Percentiles rank a stretch among this genome's conserved stretches.
Evolutionary conservation across 2,329 filamentous ascomycete genomes (phyloP).

Genomic region (Dactylonectria estremocensis): DNA sequence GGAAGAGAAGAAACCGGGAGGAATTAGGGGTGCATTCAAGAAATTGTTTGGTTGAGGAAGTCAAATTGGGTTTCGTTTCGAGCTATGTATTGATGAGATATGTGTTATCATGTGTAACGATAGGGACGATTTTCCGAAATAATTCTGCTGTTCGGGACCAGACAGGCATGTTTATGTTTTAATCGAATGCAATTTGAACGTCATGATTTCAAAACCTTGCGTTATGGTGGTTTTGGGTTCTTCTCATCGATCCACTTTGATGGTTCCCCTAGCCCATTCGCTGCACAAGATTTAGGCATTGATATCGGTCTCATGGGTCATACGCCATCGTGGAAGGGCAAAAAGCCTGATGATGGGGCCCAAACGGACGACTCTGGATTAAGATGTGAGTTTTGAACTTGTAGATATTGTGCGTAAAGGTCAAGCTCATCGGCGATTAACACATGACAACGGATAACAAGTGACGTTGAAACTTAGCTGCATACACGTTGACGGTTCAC

Average conservation of each 20-base stretch:
- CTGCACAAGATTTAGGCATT: not conserved
- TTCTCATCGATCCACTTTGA: not conserved
- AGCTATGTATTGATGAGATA: slow-evolving; percentile 43
- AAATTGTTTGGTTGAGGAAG: slow-evolving; percentile 47
- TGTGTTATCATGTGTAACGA: slow-evolving; percentile 46
- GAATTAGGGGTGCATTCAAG: slow-evolving; percentile 52
- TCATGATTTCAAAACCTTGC: slow-evolving; percentile 14
- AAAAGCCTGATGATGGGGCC: not conserved
- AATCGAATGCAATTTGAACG: slow-evolving; percentile 32
- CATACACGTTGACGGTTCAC: not conserved
- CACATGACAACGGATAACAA: not conserved
- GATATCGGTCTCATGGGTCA: not conserved
- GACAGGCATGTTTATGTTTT: slow-evolving; percentile 34
- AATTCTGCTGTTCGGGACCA: slow-evolving; percentile 31
- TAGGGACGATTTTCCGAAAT: slow-evolving; percentile 36
- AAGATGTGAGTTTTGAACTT: not conserved
- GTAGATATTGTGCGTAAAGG: not conserved
- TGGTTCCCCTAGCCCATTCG: not conserved
- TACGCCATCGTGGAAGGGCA: not conserved
- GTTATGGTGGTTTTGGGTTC: not conserved
- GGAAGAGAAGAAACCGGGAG: slow-evolving; percentile 50
- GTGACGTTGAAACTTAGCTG: not conserved
- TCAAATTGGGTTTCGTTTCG: slow-evolving; percentile 33
- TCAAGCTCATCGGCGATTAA: not conserved
- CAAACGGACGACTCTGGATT: not conserved